Conservation (phyloP, 495 filamentous ascomycete genomes). For the Haplographium delicatum region DNA sequence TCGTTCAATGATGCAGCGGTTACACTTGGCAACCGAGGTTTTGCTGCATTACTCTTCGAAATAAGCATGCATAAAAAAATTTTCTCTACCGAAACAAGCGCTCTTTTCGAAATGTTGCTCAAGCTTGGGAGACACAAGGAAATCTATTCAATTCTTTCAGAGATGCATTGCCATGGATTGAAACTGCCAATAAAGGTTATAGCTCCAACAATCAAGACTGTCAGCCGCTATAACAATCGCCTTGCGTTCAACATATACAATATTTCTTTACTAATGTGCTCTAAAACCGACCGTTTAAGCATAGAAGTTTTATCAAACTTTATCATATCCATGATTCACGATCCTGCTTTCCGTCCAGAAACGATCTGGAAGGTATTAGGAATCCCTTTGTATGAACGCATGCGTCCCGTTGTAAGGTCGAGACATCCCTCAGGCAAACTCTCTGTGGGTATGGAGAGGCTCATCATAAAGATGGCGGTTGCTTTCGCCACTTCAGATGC, state of each 20-base stretch:
- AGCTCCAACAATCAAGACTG: constrained; percentile 4
- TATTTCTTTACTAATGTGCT: too few species aligned
- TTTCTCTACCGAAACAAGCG: neutral
- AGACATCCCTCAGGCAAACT: constrained; percentile 11
- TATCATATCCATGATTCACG: constrained; percentile 15
- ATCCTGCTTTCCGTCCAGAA: constrained; percentile 3
- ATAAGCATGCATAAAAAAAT: constrained; percentile 18
- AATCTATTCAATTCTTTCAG: neutral
- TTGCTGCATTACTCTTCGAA: constrained; percentile 27
- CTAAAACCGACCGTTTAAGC: neutral
- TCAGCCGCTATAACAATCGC: constrained; percentile 7
- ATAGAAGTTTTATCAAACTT: constrained; percentile 7
- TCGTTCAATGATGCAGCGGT: neutral
- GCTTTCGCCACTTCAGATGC: constrained; percentile 30
- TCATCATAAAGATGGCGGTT: constrained; percentile 29
- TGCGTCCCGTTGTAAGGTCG: neutral
- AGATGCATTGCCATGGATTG: constrained; percentile 5
- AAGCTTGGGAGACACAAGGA: constrained; percentile 10
- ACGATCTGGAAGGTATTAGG: constrained; percentile 19
- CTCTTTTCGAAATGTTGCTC: constrained; percentile 10
- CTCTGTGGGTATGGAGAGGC: constrained; percentile 10
- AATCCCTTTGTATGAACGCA: constrained; percentile 7
- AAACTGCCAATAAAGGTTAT: constrained; percentile 7
- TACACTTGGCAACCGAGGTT: neutral
- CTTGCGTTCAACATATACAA: constrained; percentile 15